Evolutionary conservation across 176 grass and related monocot species (phyloP), one percentile per base, ranked within the genome.

Genomic region (Rhynchospora pubera): DNA sequence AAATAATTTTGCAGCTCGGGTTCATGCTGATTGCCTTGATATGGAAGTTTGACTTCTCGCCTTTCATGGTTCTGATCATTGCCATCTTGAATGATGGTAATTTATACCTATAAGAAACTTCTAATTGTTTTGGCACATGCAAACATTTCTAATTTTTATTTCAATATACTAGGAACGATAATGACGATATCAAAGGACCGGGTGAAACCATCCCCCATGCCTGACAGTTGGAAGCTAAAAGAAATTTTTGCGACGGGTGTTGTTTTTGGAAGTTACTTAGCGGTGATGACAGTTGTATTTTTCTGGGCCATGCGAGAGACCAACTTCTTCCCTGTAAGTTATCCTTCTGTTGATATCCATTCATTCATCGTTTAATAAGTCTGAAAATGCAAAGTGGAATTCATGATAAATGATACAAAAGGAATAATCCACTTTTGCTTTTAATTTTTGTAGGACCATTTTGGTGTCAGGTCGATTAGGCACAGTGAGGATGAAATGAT

Each of bases 121-220:
- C 70, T 0, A 62, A 47, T 68, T 12, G 10, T 57, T 71, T 34
- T 53, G n/a, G 46, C 71, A 51, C 45, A 53, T 51, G 22, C 7
- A 14, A 53, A 13, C n/a, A 42, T 14, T 7, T 56, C 28, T 72
- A 66, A 46, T 50, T 39, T 21, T 59, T 14, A 57, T 60, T 50
- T 10, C 50, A 18, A 32, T 52, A 76, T 51, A 53, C 19, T 76
- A 99, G 97, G 97, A 2, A 99, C 97, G 23, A 99, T 99, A 77
- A 99, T 96, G 97, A 95, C 97, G 5, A 99, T 99, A 83, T 91
- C 97, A 14, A 99, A 99, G 89, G 97, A 99, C 85, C 77, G 93
- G 19, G 93, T 99, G 72, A 96, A 89, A 76, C 93, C 97, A 9
- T 99, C 97, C 1, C 97, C 97, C 12, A 76, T 86, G 65, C 97